Percentiles rank a stretch among this genome's conserved stretches.
Conservation (phyloP, 2,329 filamentous ascomycete species). For the Trichoderma koningiopsis region DNA sequence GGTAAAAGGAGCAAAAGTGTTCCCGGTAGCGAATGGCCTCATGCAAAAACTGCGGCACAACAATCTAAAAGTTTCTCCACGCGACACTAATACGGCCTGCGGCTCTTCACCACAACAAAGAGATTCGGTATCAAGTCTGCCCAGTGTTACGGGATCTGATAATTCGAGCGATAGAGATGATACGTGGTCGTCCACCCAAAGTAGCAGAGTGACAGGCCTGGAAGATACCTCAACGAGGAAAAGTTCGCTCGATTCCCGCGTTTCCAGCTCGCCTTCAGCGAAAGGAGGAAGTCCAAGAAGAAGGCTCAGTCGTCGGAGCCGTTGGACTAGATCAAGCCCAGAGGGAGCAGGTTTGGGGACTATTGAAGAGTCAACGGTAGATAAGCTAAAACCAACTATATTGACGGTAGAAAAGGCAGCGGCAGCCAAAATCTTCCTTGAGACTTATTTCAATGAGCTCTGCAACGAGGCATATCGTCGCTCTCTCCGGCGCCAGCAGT, state of each 20-base stretch:
- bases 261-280: conserved; percentile 30
- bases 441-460: conserved; percentile 78
- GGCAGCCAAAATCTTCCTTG: conserved; percentile 82
- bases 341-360: conserved; percentile 40
- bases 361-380: conserved; percentile 38
- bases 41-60: conserved; percentile 35
- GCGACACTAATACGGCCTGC: conserved; percentile 36
- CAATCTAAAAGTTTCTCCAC: conserved; percentile 33
- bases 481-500: conserved; percentile 37
- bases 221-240: conserved; percentile 37
- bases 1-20: conserved; percentile 28
- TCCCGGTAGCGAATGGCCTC: conserved; percentile 32
- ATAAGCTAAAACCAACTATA: conserved; percentile 39
- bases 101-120: conserved; percentile 28
- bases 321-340: conserved; percentile 42
- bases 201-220: conserved; percentile 32
- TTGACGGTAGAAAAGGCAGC: conserved; percentile 75
- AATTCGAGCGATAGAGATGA: conserved; percentile 32
- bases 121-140: conserved; percentile 35
- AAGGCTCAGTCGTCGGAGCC: conserved; percentile 37
- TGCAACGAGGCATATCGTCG: conserved; percentile 50
- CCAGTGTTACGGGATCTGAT: conserved; percentile 26
- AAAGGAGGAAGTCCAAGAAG: conserved; percentile 32
- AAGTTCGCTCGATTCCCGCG: conserved; percentile 40
- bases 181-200: conserved; percentile 35